phyloP scores from a whole-genome alignment of 2,329 filamentous ascomycete species.

The Cercospora sp. region DNA sequence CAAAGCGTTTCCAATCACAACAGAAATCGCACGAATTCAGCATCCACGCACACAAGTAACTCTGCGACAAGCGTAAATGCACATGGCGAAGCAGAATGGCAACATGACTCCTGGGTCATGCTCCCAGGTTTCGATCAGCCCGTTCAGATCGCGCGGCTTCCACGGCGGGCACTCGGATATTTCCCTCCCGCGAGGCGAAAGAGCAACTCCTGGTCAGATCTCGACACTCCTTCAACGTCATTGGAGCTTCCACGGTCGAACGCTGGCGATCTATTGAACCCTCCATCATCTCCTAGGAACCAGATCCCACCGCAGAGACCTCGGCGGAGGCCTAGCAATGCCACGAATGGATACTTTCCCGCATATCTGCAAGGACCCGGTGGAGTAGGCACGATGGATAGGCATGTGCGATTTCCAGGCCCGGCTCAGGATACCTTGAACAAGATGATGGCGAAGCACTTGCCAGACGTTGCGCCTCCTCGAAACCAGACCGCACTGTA shows the following conservation, averaged over 20 bases:
- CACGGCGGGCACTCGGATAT: conserved; percentile 78
- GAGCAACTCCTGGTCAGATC: conserved; percentile 64
- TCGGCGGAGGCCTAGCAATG: conserved; percentile 43
- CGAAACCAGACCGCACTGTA: conserved; percentile 58
- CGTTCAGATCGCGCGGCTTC: conserved; percentile 82
- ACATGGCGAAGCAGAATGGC: conserved; percentile 71
- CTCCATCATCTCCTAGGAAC: conserved; percentile 38
- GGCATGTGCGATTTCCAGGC: conserved; percentile 70
- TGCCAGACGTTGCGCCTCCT: conserved; percentile 70
- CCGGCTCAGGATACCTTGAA: conserved; percentile 84
- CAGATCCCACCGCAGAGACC: conserved; percentile 43
- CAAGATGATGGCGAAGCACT: conserved; percentile 77
- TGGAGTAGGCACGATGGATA: conserved; percentile 79
- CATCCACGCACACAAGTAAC: conserved; percentile 39
- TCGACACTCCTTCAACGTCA: conserved; percentile 68
- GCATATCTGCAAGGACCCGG: conserved; percentile 75
- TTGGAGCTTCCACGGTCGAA: conserved; percentile 58
- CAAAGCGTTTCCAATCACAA: conserved; percentile 8
- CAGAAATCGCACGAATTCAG: conserved; percentile 43
- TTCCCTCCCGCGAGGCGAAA: conserved; percentile 90
- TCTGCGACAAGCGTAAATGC: conserved; percentile 43
- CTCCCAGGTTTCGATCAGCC: conserved; percentile 70
- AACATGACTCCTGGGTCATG: conserved; percentile 84
- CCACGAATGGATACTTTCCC: conserved; percentile 43
- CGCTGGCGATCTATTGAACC: conserved; percentile 35